Evolutionary conservation across 768 basidiomycete species (phyloP).

Genomic region (Trametes maxima): DNA sequence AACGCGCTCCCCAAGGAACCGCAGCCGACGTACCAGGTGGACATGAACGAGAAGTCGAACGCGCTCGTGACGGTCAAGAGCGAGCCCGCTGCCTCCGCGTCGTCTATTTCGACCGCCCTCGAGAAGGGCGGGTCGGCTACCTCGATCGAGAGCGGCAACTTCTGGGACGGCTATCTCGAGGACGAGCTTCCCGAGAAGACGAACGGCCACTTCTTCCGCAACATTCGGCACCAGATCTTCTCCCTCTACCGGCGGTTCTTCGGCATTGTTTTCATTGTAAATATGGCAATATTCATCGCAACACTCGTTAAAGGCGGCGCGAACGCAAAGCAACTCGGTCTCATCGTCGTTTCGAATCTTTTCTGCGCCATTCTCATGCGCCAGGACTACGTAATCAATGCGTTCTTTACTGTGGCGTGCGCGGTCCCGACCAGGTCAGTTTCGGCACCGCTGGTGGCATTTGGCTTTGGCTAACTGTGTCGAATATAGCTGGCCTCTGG

Average conservation of each 20-base stretch:
- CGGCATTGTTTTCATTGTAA: conserved; percentile 52
- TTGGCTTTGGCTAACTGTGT: conserved; percentile 21
- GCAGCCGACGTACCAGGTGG: conserved; percentile 31
- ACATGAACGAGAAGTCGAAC: conserved; percentile 36
- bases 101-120: conserved; percentile 24
- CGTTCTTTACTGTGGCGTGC: conserved; percentile 55
- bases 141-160: conserved; percentile 27
- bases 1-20: conserved; percentile 26
- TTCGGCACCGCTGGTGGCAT: no score
- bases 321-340: conserved; percentile 36
- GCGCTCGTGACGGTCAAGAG: conserved; percentile 7
- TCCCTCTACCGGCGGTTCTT: conserved; percentile 59
- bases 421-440: conserved; percentile 52
- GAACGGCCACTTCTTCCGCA: conserved; percentile 49
- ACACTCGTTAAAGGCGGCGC: conserved; percentile 28
- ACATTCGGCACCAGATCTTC: conserved; percentile 57
- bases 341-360: conserved; percentile 47
- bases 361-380: conserved; percentile 46
- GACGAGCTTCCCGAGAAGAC: conserved; percentile 53
- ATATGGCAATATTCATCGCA: conserved; percentile 51
- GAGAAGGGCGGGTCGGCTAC: conserved; percentile 31
- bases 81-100: conserved; percentile 19
- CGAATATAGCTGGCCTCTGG: conserved; percentile 53
- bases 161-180: conserved; percentile 57
- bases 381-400: conserved; percentile 60